Base-by-base conservation (phyloP, 495 filamentous ascomycete genomes). In the Penicillium atrosanguineum region DNA sequence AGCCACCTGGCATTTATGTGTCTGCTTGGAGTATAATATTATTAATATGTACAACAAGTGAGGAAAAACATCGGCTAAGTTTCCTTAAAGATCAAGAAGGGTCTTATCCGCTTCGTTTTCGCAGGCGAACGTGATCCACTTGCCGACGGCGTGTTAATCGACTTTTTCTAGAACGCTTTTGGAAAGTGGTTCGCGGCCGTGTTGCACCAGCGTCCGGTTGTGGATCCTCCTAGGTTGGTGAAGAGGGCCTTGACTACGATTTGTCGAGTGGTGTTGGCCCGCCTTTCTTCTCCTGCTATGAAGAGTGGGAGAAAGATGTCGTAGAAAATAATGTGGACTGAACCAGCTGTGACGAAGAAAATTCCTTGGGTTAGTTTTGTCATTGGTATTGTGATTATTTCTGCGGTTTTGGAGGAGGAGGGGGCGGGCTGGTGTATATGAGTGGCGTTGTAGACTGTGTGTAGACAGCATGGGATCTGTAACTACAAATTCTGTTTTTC, bases 241-340 rank as follows among this genome's bases (percentile, higher is more conserved):
- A 43, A 50, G 23, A 16, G 26, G 5, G 16, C 29, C 25, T 43
- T 39, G 6, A 43, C 25, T 6, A 15, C 25, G 4, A 5, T 40
- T 39, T 50, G 48, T 34, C 18, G 31, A 8, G 6, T 12, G 3
- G 4, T 12, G 20, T 53, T n/a, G 4, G 6, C 50, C 43, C 44
- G 40, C 7, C 43, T 19, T n/a, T 53, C 43, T n/a, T 23, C 31
- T 4, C 44, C 44, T 9, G 31, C 31, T 26, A 53, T 53, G 44
- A 53, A 53, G 6, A 46, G 44, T 19, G 50, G 50, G 9, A 53
- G 37, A 16, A 53, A 53, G 19, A 53, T 53, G 36, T 46, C 43
- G 12, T 53, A 44, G 7, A 44, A 53, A 16, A 53, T 36, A 20
- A 44, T 53, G 26, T 53, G 50, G 21, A 41, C 18, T 36, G 50